Percentiles rank a stretch among this genome's conserved stretches.
Evolutionary conservation across 257 asterid genomes (phyloP).

Genomic region (Rehmannia glutinosa): DNA sequence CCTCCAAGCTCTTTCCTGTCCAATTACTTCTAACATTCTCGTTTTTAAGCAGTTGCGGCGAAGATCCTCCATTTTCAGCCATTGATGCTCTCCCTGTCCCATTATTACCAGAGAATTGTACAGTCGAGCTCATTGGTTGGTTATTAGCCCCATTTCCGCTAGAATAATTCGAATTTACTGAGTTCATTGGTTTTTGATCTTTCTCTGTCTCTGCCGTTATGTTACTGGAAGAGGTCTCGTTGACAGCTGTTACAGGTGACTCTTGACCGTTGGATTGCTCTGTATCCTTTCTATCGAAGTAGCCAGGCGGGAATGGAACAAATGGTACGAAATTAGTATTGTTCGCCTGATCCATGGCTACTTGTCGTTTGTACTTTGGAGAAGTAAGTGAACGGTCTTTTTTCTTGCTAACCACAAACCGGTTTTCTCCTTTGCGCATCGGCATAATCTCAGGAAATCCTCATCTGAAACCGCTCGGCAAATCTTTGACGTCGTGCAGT

Average conservation of each 20-base stretch:
- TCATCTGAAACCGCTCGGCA: slow-evolving; percentile 62
- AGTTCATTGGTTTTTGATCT: slow-evolving; percentile 4
- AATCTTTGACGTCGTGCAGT: slow-evolving; percentile 65
- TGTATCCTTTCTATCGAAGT: slow-evolving; percentile 56
- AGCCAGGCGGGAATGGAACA: slow-evolving; percentile 98
- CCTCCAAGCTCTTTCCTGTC: slow-evolving; percentile 69
- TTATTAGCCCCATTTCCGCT: not conserved
- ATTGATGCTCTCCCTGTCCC: slow-evolving; percentile 14
- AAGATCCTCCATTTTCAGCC: slow-evolving; percentile 6
- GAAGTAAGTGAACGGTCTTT: slow-evolving; percentile 76
- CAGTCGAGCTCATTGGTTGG: slow-evolving; percentile 10
- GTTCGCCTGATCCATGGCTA: slow-evolving; percentile 60
- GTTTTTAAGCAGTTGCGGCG: slow-evolving; percentile 19
- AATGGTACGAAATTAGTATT: slow-evolving; percentile 65
- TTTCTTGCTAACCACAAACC: slow-evolving; percentile 63
- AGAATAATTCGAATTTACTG: slow-evolving; percentile 12
- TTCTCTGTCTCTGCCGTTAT: no score
- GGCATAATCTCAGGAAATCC: slow-evolving; percentile 85
- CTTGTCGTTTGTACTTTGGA: slow-evolving; percentile 69
- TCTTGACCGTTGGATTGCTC: slow-evolving; percentile 27
- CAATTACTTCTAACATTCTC: slow-evolving; percentile 34
- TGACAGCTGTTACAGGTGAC: slow-evolving; percentile 24
- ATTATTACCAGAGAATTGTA: slow-evolving; percentile 19
- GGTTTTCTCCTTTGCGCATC: slow-evolving; percentile 75
- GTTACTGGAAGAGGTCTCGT: no score